phyloP scores from a whole-genome alignment of 1,139 yeast species.

The Schizosaccharomyces versatilis region DNA sequence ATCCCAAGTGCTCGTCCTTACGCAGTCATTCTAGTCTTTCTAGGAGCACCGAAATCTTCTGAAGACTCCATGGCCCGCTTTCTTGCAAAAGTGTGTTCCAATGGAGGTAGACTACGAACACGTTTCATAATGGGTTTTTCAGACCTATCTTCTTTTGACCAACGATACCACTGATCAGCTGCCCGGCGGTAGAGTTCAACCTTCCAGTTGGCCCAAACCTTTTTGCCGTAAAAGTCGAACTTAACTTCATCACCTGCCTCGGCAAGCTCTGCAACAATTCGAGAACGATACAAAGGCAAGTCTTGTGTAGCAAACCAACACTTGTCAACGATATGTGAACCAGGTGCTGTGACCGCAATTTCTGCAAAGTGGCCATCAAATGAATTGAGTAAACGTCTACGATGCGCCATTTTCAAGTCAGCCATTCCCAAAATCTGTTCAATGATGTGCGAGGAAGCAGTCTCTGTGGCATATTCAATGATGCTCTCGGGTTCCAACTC shows the following conservation, averaged over 20 bases:
- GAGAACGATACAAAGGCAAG: slow-evolving; percentile 66
- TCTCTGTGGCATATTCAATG: slow-evolving; percentile 6
- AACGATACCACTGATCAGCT: slow-evolving; percentile 9
- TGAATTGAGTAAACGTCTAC: slow-evolving; percentile 46
- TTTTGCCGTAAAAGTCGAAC: slow-evolving; percentile 64
- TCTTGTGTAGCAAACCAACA: slow-evolving; percentile 60
- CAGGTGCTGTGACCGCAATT: slow-evolving; percentile 68
- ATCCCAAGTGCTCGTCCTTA: no score
- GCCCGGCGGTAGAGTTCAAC: slow-evolving; percentile 37
- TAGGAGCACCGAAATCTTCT: no score
- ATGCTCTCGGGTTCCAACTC: slow-evolving; percentile 3
- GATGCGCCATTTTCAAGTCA: slow-evolving; percentile 29
- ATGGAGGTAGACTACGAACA: neutral
- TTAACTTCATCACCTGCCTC: slow-evolving; percentile 30
- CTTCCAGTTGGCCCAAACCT: slow-evolving; percentile 89
- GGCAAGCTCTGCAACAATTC: slow-evolving; percentile 49
- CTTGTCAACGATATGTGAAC: slow-evolving; percentile 74
- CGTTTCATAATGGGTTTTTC: slow-evolving; percentile 3
- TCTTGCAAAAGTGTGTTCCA: no score
- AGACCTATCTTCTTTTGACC: slow-evolving; percentile 4
- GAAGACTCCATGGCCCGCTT: no score
- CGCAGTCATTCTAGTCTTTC: no score
- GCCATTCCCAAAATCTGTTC: slow-evolving; percentile 37
- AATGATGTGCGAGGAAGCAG: slow-evolving; percentile 8
- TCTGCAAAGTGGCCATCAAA: slow-evolving; percentile 30